Percentiles rank a stretch among this genome's conserved stretches.
phyloP scores from a whole-genome alignment of 2,329 filamentous ascomycete genomes.

The Trichoderma atrobrunneum region DNA sequence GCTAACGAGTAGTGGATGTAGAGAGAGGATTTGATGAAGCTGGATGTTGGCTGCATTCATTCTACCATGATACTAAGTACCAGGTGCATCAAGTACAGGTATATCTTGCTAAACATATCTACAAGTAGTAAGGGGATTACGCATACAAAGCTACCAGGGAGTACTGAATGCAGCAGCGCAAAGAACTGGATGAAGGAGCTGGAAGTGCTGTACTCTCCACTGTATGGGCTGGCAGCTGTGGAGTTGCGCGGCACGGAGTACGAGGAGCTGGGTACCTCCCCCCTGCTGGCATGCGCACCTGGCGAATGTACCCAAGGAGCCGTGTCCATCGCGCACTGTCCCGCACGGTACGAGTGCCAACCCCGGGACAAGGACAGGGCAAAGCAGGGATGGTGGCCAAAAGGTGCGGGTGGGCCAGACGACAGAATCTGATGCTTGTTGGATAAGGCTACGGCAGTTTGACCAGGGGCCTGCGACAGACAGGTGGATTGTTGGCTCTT shows the following conservation, averaged over 20 bases:
- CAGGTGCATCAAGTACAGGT: too few relatives aligned
- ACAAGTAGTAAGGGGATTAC: neutral
- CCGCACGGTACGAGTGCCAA: neutral
- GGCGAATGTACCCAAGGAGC: neutral
- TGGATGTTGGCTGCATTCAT: neutral
- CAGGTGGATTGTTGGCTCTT: neutral
- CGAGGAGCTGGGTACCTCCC: slow-evolving; percentile 1
- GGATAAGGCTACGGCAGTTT: slow-evolving; percentile 22
- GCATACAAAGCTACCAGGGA: neutral
- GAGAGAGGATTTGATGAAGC: neutral
- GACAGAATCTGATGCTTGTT: slow-evolving; percentile 14
- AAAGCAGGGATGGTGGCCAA: neutral
- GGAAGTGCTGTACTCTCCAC: neutral
- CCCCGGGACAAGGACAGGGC: neutral
- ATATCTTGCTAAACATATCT: too few relatives aligned
- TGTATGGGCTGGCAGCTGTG: neutral
- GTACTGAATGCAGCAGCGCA: neutral
- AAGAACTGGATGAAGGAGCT: neutral
- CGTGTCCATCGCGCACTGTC: neutral
- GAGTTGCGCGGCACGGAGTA: slow-evolving; percentile 1
- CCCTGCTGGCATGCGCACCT: neutral
- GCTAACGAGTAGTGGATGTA: neutral
- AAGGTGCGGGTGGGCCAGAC: neutral
- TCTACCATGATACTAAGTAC: neutral
- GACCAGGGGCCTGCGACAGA: slow-evolving; percentile 13